Percentiles rank a stretch among this genome's conserved stretches.
Evolutionary conservation across 169 alveolate species (phyloP).

Genomic region (Plasmodium vivax): DNA sequence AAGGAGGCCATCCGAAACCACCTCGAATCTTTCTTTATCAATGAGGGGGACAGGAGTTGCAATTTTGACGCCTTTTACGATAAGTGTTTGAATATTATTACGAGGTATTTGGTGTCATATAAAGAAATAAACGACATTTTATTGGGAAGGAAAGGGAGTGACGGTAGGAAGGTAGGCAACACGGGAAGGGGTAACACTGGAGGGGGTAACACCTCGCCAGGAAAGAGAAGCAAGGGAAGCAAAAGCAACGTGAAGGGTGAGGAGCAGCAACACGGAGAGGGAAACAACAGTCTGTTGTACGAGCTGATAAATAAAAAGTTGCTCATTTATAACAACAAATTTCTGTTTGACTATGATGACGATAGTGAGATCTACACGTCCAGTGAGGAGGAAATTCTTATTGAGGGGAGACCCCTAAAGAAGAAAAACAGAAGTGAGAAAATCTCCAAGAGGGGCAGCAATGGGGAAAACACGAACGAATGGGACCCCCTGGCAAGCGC

Average conservation of each 20-base stretch:
- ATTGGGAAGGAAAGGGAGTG: neutral
- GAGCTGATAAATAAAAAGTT: constrained; percentile 27
- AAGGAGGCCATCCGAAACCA: neutral
- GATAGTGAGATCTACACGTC: constrained; percentile 72
- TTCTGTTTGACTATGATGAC: constrained; percentile 70
- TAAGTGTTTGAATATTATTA: constrained; percentile 58
- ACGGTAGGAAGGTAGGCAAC: neutral
- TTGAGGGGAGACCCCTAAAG: constrained; percentile 5
- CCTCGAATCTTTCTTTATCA: constrained; percentile 16
- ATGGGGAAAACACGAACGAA: neutral
- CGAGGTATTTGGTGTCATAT: constrained; percentile 29
- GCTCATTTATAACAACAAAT: constrained; percentile 31
- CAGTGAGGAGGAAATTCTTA: constrained; percentile 74
- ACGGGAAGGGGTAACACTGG: neutral
- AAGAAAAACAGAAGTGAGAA: neutral
- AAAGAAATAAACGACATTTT: constrained; percentile 50
- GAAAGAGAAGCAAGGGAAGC: neutral
- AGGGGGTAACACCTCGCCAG: neutral
- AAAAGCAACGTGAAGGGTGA: neutral
- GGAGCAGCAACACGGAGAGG: neutral
- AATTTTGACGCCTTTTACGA: constrained; percentile 59
- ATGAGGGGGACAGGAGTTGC: constrained; percentile 1
- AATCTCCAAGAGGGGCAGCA: neutral
- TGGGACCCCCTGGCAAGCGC: neutral
- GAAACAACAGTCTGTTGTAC: neutral